Evolutionary conservation across 2,329 filamentous ascomycete genomes (phyloP).

Genomic region (Trichophyton verrucosum): DNA sequence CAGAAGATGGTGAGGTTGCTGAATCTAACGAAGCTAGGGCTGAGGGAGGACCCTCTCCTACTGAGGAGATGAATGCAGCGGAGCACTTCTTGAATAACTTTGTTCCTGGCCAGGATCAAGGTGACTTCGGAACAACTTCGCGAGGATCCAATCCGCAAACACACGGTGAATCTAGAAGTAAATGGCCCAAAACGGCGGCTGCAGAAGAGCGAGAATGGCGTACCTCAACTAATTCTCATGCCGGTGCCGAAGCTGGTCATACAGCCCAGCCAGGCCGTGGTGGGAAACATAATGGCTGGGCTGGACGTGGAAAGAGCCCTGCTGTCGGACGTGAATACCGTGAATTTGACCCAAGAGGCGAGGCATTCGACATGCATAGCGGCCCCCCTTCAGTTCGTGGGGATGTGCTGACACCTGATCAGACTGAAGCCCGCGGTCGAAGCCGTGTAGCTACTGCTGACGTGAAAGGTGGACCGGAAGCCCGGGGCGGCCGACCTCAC

Average conservation of each 20-base stretch:
- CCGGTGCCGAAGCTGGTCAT: slow-evolving; percentile 11
- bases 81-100: slow-evolving; percentile 30
- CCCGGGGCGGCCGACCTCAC: slow-evolving; percentile 13
- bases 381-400: slow-evolving; percentile 9
- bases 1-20: slow-evolving; percentile 28
- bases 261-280: slow-evolving; percentile 3
- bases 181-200: slow-evolving; percentile 4
- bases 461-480: slow-evolving; percentile 9
- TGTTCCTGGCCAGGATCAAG: slow-evolving; percentile 15
- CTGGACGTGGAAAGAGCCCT: slow-evolving; percentile 12
- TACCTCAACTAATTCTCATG: slow-evolving; percentile 6
- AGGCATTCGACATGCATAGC: slow-evolving; percentile 8
- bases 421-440: slow-evolving; percentile 14
- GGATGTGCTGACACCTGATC: slow-evolving; percentile 13
- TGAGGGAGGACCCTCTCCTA: slow-evolving; percentile 7
- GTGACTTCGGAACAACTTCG: slow-evolving; percentile 8
- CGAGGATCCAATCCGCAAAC: slow-evolving; percentile 7
- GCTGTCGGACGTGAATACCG: slow-evolving; percentile 10
- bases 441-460: slow-evolving; percentile 13
- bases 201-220: slow-evolving; percentile 13
- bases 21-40: slow-evolving; percentile 12
- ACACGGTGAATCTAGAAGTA: slow-evolving; percentile 4
- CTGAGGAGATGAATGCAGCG: slow-evolving; percentile 24
- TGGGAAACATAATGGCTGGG: slow-evolving; percentile 9
- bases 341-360: slow-evolving; percentile 13